Conservation (phyloP, 2,329 filamentous ascomycete species). For the Xylariaceae sp. region DNA sequence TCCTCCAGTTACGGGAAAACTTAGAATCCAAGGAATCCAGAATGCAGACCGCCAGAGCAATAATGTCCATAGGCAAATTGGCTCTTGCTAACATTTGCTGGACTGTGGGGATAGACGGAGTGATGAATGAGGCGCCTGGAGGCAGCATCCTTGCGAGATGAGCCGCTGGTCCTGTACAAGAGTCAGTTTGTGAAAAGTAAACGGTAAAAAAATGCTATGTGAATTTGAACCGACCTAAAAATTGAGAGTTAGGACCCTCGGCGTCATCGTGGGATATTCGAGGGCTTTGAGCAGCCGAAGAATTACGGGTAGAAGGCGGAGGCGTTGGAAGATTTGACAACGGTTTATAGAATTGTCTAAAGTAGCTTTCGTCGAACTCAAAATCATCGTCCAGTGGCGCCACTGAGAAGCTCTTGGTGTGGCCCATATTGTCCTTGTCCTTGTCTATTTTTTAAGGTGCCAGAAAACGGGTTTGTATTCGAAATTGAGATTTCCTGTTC, state of each 20-base stretch:
- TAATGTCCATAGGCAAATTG: constrained; percentile 63
- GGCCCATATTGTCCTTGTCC: constrained; percentile 40
- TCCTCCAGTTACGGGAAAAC: constrained; percentile 68
- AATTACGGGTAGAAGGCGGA: constrained; percentile 60
- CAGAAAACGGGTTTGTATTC: constrained; percentile 31
- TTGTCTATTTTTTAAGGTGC: constrained; percentile 32
- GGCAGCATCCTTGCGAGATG: constrained; percentile 72
- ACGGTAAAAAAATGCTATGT: constrained; percentile 21
- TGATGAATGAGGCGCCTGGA: constrained; percentile 64
- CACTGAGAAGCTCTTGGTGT: constrained; percentile 44
- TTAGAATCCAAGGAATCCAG: constrained; percentile 68
- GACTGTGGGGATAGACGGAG: constrained; percentile 63
- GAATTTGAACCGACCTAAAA: constrained; percentile 46
- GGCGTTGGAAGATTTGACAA: constrained; percentile 73
- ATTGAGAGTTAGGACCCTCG: constrained; percentile 51
- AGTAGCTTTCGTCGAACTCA: constrained; percentile 61
- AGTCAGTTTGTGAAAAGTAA: constrained; percentile 21
- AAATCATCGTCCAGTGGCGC: constrained; percentile 50
- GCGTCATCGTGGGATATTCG: constrained; percentile 52
- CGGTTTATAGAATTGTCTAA: constrained; percentile 67
- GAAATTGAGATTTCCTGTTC: constrained; percentile 32
- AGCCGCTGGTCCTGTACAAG: constrained; percentile 63
- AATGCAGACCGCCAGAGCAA: constrained; percentile 71
- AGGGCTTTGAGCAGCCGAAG: constrained; percentile 54
- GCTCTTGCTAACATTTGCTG: constrained; percentile 67